These are phyloP conservation scores for Heracleum sosnowskyi DNA, from an alignment of 129 eudicot genomes.

Conservation along the genomic window DNA sequence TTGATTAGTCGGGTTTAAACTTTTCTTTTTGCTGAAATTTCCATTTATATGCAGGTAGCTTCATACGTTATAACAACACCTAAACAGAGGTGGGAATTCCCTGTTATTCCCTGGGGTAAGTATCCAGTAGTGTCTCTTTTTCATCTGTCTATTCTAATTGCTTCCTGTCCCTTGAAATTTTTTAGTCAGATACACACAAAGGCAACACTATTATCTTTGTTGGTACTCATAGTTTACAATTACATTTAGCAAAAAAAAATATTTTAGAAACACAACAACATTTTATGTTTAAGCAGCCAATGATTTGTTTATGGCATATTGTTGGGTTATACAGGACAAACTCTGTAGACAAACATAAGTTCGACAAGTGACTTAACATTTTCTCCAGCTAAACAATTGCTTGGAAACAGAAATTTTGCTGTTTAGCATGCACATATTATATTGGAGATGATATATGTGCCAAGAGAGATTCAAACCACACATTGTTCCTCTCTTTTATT, in stretches of 20 bases:
- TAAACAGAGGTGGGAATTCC: constrained; percentile 68
- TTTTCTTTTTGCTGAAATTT: constrained; percentile 14
- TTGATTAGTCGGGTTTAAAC: not conserved
- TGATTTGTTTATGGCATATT: not conserved
- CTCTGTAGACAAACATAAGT: not conserved
- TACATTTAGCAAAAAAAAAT: not conserved
- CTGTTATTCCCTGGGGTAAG: constrained; percentile 85
- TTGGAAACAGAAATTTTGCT: not conserved
- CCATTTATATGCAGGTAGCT: constrained; percentile 39
- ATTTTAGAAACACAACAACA: not conserved
- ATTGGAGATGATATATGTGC: not conserved
- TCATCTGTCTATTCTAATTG: constrained; percentile 6
- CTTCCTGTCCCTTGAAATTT: not conserved
- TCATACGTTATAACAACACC: constrained; percentile 63
- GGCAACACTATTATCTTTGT: not conserved
- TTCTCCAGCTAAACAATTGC: not conserved
- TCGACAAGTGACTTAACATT: not conserved
- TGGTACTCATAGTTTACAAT: not conserved
- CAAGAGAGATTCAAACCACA: not conserved
- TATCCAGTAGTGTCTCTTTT: constrained; percentile 4
- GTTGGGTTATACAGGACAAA: not conserved
- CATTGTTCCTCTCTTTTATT: not conserved
- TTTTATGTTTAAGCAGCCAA: not conserved
- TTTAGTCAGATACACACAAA: not conserved
- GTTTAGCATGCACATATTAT: constrained; percentile 3